Percentiles rank a stretch among this genome's conserved stretches.
phyloP scores from a whole-genome alignment of 2,329 filamentous ascomycete genomes.

The Coniosporium uncinatum region DNA sequence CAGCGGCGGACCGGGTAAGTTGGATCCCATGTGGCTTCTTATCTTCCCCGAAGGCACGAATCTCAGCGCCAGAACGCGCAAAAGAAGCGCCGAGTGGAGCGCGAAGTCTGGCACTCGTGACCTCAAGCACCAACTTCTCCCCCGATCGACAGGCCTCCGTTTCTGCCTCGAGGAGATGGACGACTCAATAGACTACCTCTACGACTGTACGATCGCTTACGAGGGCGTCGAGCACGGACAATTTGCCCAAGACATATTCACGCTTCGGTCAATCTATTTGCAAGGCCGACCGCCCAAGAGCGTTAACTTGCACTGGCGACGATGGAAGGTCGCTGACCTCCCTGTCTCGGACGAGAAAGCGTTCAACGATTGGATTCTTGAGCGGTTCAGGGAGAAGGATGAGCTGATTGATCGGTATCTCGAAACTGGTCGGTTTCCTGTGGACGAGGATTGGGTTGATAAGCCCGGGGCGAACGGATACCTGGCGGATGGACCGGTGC shows the following conservation, averaged over 20 bases:
- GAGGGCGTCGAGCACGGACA: conserved; percentile 66
- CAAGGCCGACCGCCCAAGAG: conserved; percentile 87
- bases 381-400: conserved; percentile 91
- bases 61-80: conserved; percentile 65
- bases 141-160: conserved; percentile 73
- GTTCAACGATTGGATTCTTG: conserved; percentile 79
- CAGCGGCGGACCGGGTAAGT: conserved; percentile 21
- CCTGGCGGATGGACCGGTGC: not conserved
- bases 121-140: conserved; percentile 65
- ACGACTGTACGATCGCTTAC: conserved; percentile 94
- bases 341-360: conserved; percentile 65
- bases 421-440: conserved; percentile 74
- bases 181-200: conserved; percentile 73
- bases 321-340: conserved; percentile 75
- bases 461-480: not conserved
- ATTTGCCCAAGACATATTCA: conserved; percentile 85
- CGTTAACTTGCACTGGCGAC: conserved; percentile 95
- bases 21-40: conserved; percentile 84
- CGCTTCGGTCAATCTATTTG: conserved; percentile 80
- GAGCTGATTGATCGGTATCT: conserved; percentile 74
- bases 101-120: conserved; percentile 68
- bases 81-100: conserved; percentile 68
- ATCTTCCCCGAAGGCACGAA: conserved; percentile 90
- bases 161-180: conserved; percentile 76
- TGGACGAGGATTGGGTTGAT: conserved; percentile 38